Base-by-base conservation (phyloP, 345 rosid species). In the Crucihimalaya himalaica region DNA sequence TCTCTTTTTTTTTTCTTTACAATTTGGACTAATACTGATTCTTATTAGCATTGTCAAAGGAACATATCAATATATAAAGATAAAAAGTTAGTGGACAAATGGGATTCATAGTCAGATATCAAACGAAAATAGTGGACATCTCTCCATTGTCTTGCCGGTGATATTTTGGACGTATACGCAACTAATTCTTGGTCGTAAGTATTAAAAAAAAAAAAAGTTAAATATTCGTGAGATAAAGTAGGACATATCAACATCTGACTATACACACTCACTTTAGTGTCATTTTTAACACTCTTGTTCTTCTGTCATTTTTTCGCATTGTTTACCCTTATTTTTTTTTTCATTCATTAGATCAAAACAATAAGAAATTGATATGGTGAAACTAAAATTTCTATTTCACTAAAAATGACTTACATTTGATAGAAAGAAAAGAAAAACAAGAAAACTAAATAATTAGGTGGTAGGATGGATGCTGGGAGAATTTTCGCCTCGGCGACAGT, bases 41-140 rank as follows among this genome's bases (percentile, higher is more conserved):
- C 32, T 73, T 1, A 57, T 66, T 57, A 20, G 19, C 32, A 37
- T 47, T 40, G 14, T 2, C 59, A 55, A 25, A 57, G 12, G 7
- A 5, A 50, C 43, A 28, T 55, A 45, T 19, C 5, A 20, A 63
- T n/a, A 55, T 32, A 65, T 16, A 56, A 43, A 65, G 58, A 65
- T 23, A 31, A 45, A 74, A 65, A 74, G 66, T 39, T 57, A 66
- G 43, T 74, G 72, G 53, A 51, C 25, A 48, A 58, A 60, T 75
- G 79, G 74, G 63, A 75, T 68, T 75, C 79, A 51, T 31, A 51
- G 74, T 75, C 79, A 75, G 73, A 75, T 42, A 75, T 75, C 79
- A 75, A 75, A 68, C 18, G 27, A 66, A 14, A 31, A 31, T 74
- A 60, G 68, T 74, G 78, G 78, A 73, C 46, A 57, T 66, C 60